Conservation (phyloP, 2,329 filamentous ascomycete genomes). For the Fusarium nelsonii region DNA sequence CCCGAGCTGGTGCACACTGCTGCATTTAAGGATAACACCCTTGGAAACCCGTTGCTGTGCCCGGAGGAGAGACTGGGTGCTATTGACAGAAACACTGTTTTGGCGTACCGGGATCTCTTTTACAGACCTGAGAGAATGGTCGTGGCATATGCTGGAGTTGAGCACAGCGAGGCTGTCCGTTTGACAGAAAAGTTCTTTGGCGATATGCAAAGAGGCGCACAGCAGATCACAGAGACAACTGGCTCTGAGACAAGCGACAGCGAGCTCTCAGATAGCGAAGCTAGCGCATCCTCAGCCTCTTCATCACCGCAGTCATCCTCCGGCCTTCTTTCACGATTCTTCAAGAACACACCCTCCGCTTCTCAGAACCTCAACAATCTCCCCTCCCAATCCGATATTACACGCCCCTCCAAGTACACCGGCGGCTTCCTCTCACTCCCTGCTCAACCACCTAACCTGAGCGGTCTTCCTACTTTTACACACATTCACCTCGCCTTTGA, state of each 20-base stretch:
- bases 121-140: slow-evolving; percentile 93
- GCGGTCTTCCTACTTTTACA: slow-evolving; percentile 78
- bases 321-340: slow-evolving; percentile 82
- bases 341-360: slow-evolving; percentile 82
- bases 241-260: slow-evolving; percentile 70
- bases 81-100: slow-evolving; percentile 80
- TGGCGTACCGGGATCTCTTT: slow-evolving; percentile 84
- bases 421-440: slow-evolving; percentile 92
- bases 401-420: slow-evolving; percentile 82
- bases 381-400: slow-evolving; percentile 67
- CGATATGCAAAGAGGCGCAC: slow-evolving; percentile 74
- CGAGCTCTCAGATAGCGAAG: slow-evolving; percentile 52
- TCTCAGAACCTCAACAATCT: slow-evolving; percentile 67
- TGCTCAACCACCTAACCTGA: slow-evolving; percentile 81
- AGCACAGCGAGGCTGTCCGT: slow-evolving; percentile 82
- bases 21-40: slow-evolving; percentile 94
- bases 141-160: slow-evolving; percentile 92
- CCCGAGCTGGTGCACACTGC: slow-evolving; percentile 96
- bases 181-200: slow-evolving; percentile 90
- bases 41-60: slow-evolving; percentile 93
- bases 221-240: slow-evolving; percentile 63
- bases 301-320: slow-evolving; percentile 63
- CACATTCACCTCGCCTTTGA: slow-evolving; percentile 98
- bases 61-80: slow-evolving; percentile 82
- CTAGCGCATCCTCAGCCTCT: slow-evolving; percentile 52